These are phyloP conservation scores for Corchorus olitorius DNA, from an alignment of 345 rosid genomes.

Conservation along the genomic window DNA sequence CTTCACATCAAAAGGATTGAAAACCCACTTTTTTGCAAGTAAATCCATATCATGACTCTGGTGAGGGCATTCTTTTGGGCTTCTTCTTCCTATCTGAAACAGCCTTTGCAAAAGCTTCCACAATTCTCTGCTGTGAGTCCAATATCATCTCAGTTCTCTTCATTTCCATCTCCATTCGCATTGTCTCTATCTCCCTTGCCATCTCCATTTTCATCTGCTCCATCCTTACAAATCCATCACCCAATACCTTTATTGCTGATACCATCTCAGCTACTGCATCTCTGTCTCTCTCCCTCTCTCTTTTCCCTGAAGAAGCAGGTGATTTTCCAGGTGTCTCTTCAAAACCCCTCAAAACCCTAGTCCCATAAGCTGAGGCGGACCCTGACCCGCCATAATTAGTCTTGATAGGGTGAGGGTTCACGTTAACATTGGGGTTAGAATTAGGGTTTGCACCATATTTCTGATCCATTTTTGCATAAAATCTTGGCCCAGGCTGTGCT, in stretches of 20 bases:
- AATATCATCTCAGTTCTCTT: constrained; percentile 84
- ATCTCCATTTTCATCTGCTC: constrained; percentile 94
- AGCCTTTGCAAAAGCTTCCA: constrained; percentile 72
- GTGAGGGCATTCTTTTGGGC: constrained; percentile 39
- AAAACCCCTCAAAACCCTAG: constrained; percentile 39
- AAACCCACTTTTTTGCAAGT: neutral
- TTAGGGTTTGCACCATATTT: constrained; percentile 32
- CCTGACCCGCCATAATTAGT: constrained; percentile 33
- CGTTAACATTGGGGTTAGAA: constrained; percentile 23
- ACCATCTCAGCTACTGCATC: constrained; percentile 78
- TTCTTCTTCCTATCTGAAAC: constrained; percentile 59
- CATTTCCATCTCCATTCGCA: constrained; percentile 94
- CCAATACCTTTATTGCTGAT: constrained; percentile 74
- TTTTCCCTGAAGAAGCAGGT: constrained; percentile 14
- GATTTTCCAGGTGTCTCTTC: constrained; percentile 37
- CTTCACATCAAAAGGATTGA: neutral
- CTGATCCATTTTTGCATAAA: constrained; percentile 48
- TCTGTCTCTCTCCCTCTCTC: constrained; percentile 35
- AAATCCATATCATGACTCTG: constrained; percentile 24
- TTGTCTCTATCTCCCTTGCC: constrained; percentile 78
- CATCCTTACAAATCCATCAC: constrained; percentile 79
- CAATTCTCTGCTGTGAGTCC: constrained; percentile 79
- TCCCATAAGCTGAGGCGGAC: constrained; percentile 35
- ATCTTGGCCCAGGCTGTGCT: constrained; percentile 63
- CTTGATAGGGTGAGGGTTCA: constrained; percentile 26